Evolutionary conservation across 202 grass and related monocot species (phyloP), one percentile per base, ranked within the genome.

Genomic region (Zizania palustris): DNA sequence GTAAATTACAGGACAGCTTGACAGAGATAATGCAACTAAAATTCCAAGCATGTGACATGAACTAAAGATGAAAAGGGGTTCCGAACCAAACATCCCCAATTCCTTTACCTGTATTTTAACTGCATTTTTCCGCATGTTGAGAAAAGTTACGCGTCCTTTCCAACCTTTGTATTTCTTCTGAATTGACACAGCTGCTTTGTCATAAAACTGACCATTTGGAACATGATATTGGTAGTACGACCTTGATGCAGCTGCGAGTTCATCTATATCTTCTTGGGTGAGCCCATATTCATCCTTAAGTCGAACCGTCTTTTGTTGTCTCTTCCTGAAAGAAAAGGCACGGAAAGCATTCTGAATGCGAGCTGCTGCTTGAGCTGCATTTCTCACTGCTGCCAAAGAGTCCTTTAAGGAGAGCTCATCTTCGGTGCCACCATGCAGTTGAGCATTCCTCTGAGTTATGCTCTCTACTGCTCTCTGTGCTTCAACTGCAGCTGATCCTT

Each of bases 321-420:
- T 96, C 83, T 81, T 96, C 78, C 83, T 90, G 65, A 99, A 99
- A 62, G 96, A 99, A 71, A 94, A 93, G 5, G 79, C 87, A 76
- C 96, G 96, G 65, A 99, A 99, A 54, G 96, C 96, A 85, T 87
- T 91, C 71, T 99, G 92, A 81, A 99, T 99, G 56, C 89, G 92
- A 35, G 96, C 96, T 3, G 96, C 96, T 67, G 96, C 96, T 85
- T 96, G 92, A 64, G 96, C 74, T 55, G 76, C 70, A 63, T 99
- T 99, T 87, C 96, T 99, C 16, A 99, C 96, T 22, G 96, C 96
- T 76, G 91, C 91, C 72, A 99, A 80, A 79, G 92, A 99, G 64
- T 99, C 92, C 76, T 92, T 95, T 48, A 99, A 67, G 43, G 96
- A 90, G 82, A 90, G 85, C 39, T 99, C 96, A 63, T 99, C 92